A percentile compares a stretch with the other conserved stretches of the same genome.
These are phyloP conservation scores for Epithele typhae DNA, from an alignment of 768 basidiomycete species.

Conservation along the genomic window DNA sequence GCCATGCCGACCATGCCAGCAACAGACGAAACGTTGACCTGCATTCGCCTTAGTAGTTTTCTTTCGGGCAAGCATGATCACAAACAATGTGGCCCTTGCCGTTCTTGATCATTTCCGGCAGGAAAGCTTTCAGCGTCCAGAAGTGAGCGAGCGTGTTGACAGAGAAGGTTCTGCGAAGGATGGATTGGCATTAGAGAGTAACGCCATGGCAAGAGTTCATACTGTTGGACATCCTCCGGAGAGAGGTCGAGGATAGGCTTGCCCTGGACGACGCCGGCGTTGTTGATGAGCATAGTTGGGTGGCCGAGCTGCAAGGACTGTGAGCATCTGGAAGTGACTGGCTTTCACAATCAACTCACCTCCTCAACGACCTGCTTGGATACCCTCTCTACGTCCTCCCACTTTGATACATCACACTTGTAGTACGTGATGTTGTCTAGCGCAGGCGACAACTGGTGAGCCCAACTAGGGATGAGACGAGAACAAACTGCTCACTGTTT, in stretches of 20 bases:
- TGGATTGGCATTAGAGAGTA: too few species aligned
- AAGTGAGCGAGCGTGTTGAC: conserved; percentile 89
- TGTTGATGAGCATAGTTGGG: conserved; percentile 90
- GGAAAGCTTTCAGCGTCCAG: conserved; percentile 89
- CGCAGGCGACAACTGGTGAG: background rate
- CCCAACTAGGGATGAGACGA: background rate
- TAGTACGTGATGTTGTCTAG: conserved; percentile 83
- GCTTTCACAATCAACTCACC: conserved; percentile 36
- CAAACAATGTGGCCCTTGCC: conserved; percentile 83
- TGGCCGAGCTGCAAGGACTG: conserved; percentile 62
- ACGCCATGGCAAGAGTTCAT: background rate
- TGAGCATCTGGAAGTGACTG: background rate
- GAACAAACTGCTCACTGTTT: conserved; percentile 50
- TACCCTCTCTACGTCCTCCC: conserved; percentile 75
- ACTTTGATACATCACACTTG: conserved; percentile 88
- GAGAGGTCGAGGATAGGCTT: conserved; percentile 78
- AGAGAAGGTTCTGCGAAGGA: conserved; percentile 67
- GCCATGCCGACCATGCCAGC: conserved; percentile 68
- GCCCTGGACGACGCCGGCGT: conserved; percentile 92
- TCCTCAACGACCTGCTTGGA: conserved; percentile 75
- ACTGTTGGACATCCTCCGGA: conserved; percentile 81
- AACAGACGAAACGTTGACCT: conserved; percentile 79
- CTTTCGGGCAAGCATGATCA: too few species aligned
- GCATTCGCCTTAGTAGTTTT: too few species aligned
- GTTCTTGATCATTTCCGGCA: conserved; percentile 77